Conservation (phyloP, 148 eudicot genomes). For the Diospyros kaki region DNA sequence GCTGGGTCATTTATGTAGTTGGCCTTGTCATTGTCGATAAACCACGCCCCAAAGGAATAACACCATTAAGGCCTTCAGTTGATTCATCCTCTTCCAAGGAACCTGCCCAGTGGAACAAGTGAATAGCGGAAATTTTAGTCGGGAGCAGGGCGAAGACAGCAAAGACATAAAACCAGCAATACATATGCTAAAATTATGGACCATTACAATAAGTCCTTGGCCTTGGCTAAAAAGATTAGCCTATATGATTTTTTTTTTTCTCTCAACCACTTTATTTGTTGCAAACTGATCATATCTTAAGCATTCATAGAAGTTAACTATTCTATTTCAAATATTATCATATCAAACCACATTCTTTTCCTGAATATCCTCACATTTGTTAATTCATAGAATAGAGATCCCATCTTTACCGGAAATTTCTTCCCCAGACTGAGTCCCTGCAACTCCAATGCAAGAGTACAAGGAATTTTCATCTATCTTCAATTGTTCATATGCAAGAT, state of each 20-base stretch:
- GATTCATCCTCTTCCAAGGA: slow-evolving; percentile 47
- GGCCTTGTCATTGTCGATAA: slow-evolving; percentile 86
- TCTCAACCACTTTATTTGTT: background rate
- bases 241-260: background rate
- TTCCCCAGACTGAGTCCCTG: slow-evolving; percentile 76
- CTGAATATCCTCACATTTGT: background rate
- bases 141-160: background rate
- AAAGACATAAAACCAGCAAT: too few relatives aligned
- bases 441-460: slow-evolving; percentile 85
- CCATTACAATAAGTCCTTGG: too few relatives aligned
- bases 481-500: slow-evolving; percentile 78
- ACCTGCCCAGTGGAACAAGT: slow-evolving; percentile 18
- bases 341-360: background rate
- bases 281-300: background rate
- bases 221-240: too few relatives aligned
- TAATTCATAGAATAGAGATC: slow-evolving; percentile 1
- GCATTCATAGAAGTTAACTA: background rate
- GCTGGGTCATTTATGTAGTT: slow-evolving; percentile 38
- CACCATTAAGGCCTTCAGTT: slow-evolving; percentile 47
- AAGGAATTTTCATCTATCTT: slow-evolving; percentile 83
- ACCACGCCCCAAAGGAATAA: slow-evolving; percentile 70
- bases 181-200: too few relatives aligned
- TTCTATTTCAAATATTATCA: background rate
- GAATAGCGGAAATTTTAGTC: background rate
- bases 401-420: slow-evolving; percentile 47